Evolutionary conservation across 2,329 filamentous ascomycete genomes (phyloP).

Genomic region (Coniochaeta sp.): DNA sequence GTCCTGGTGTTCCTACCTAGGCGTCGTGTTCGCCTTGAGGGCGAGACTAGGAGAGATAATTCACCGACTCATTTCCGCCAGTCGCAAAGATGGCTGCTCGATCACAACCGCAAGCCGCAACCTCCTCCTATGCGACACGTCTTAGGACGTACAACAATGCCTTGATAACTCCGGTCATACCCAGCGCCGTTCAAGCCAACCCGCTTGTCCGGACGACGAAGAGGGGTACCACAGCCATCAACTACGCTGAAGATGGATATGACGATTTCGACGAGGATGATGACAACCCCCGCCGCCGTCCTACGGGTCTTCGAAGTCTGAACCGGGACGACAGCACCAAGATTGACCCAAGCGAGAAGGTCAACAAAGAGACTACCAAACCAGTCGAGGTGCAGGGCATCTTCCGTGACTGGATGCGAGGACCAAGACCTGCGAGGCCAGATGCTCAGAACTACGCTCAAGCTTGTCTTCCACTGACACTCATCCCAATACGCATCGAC

Average conservation of each 20-base stretch:
- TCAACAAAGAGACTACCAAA: constrained; percentile 71
- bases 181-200: constrained; percentile 56
- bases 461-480: constrained; percentile 73
- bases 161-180: constrained; percentile 76
- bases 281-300: constrained; percentile 67
- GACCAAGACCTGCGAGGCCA: constrained; percentile 47
- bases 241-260: constrained; percentile 94
- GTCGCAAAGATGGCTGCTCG: constrained; percentile 35
- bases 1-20: neutral
- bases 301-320: constrained; percentile 76
- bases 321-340: constrained; percentile 65
- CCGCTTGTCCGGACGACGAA: constrained; percentile 82
- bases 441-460: constrained; percentile 56
- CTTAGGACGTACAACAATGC: constrained; percentile 88
- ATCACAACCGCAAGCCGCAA: constrained; percentile 70
- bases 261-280: constrained; percentile 71
- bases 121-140: constrained; percentile 86
- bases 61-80: neutral
- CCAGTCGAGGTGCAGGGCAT: constrained; percentile 85
- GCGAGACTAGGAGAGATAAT: neutral
- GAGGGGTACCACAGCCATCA: constrained; percentile 91
- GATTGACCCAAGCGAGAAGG: constrained; percentile 62
- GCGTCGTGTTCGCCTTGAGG: neutral
- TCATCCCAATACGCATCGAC: constrained; percentile 95
- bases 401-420: constrained; percentile 93